Conservation (phyloP, 2,329 filamentous ascomycete species). For the Mycosphaerella sp. region DNA sequence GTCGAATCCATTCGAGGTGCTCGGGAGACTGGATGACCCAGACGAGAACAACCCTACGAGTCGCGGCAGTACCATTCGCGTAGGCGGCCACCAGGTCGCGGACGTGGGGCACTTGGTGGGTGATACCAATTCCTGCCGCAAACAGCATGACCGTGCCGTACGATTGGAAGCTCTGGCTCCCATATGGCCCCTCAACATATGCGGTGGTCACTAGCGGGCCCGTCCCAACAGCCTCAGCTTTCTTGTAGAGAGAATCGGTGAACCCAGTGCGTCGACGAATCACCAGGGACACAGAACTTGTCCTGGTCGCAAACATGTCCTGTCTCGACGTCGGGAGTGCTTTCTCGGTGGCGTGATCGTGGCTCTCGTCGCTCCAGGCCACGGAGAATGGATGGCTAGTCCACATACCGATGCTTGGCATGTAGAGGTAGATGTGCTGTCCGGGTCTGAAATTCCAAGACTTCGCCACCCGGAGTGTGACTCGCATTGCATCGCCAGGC, state of each 20-base stretch:
- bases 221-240: conserved; percentile 51
- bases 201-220: conserved; percentile 59
- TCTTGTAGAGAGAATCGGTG: conserved; percentile 72
- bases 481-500: conserved; percentile 65
- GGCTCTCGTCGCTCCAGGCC: conserved; percentile 65
- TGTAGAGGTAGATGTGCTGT: conserved; percentile 73
- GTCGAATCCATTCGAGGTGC: conserved; percentile 85
- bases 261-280: conserved; percentile 83
- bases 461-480: conserved; percentile 67
- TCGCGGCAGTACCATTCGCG: conserved; percentile 67
- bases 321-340: conserved; percentile 44
- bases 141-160: conserved; percentile 90
- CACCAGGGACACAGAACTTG: conserved; percentile 65
- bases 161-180: conserved; percentile 73
- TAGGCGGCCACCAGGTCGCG: conserved; percentile 54
- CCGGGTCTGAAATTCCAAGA: conserved; percentile 71
- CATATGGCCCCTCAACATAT: conserved; percentile 83
- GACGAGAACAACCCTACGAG: conserved; percentile 72
- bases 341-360: conserved; percentile 38
- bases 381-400: conserved; percentile 76
- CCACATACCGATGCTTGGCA: conserved; percentile 64
- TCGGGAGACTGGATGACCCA: conserved; percentile 91
- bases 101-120: conserved; percentile 85
- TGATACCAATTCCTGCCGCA: conserved; percentile 89
- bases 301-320: conserved; percentile 46